Percentiles rank a stretch among this genome's conserved stretches.
Conservation (phyloP, 768 basidiomycete genomes). For the Serpula lacrymans region DNA sequence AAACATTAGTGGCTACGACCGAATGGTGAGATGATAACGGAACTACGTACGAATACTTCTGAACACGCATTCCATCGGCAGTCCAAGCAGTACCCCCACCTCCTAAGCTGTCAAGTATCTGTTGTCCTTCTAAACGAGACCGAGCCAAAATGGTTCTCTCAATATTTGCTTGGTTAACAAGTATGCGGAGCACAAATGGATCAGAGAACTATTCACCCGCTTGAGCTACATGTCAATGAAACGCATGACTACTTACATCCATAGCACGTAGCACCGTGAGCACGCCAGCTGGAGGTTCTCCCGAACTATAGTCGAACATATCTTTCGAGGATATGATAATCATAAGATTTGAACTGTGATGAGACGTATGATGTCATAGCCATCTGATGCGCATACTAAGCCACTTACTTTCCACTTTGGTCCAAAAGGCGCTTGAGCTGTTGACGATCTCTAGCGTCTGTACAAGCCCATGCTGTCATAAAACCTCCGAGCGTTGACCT, state of each 20-base stretch:
- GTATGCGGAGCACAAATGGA: slow-evolving; percentile 68
- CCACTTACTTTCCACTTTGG: slow-evolving; percentile 59
- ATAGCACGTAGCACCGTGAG: slow-evolving; percentile 81
- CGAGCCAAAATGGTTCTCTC: slow-evolving; percentile 68
- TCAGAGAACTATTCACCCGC: slow-evolving; percentile 58
- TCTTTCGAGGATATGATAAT: slow-evolving; percentile 71
- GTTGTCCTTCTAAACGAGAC: slow-evolving; percentile 63
- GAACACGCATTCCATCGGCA: slow-evolving; percentile 58
- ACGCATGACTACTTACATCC: slow-evolving; percentile 45
- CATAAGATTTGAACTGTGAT: slow-evolving; percentile 36
- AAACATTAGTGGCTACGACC: slow-evolving; percentile 1
- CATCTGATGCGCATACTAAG: slow-evolving; percentile 9
- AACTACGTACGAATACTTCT: slow-evolving; percentile 56
- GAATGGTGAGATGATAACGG: neutral
- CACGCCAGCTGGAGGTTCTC: slow-evolving; percentile 62
- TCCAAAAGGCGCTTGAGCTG: slow-evolving; percentile 55
- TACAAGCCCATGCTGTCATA: slow-evolving; percentile 73
- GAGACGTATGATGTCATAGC: neutral
- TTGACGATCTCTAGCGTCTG: slow-evolving; percentile 59
- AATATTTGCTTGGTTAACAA: slow-evolving; percentile 73
- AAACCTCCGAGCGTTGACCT: slow-evolving; percentile 52
- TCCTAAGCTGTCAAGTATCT: slow-evolving; percentile 38
- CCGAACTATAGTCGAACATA: slow-evolving; percentile 73
- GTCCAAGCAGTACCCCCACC: slow-evolving; percentile 62
- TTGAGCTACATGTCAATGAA: neutral